These are phyloP conservation scores for Penicillium crustosum DNA, from an alignment of 2,329 filamentous ascomycete genomes.

Conservation along the genomic window DNA sequence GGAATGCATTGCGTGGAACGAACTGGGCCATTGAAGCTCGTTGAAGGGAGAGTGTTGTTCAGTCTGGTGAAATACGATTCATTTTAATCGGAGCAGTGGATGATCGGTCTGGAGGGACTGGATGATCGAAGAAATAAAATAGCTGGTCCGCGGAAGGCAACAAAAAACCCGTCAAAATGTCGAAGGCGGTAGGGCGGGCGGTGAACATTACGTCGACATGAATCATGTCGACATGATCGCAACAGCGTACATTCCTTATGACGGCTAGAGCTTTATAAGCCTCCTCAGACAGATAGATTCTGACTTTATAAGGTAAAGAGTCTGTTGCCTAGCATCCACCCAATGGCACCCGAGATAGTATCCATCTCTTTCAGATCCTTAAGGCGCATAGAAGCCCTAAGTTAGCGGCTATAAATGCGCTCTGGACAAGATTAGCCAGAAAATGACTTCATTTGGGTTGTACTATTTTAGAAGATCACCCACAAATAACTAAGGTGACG, in stretches of 20 bases:
- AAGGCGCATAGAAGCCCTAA: no score
- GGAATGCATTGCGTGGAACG: slow-evolving; percentile 71
- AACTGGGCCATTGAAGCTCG: slow-evolving; percentile 51
- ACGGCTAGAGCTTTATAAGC: background rate
- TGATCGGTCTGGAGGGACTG: background rate
- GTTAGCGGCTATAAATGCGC: no score
- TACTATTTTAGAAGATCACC: no score
- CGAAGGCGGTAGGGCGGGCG: slow-evolving; percentile 5
- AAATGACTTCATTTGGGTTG: no score
- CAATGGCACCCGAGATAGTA: no score
- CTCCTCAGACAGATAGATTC: background rate
- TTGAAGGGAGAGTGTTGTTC: background rate
- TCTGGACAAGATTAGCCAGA: no score
- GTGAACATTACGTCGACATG: background rate
- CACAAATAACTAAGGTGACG: no score
- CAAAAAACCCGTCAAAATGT: slow-evolving; percentile 6
- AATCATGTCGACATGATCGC: background rate
- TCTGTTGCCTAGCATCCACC: background rate
- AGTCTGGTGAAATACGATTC: slow-evolving; percentile 4
- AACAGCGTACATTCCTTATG: background rate
- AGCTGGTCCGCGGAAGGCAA: background rate
- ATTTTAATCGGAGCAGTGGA: slow-evolving; percentile 5
- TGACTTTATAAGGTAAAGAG: background rate
- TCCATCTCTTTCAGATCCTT: no score
- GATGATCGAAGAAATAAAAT: background rate